Evolutionary conservation across 768 basidiomycete species (phyloP), one percentile per base, ranked within the genome.

Genomic region (Gloeopeniophorella convolvens): DNA sequence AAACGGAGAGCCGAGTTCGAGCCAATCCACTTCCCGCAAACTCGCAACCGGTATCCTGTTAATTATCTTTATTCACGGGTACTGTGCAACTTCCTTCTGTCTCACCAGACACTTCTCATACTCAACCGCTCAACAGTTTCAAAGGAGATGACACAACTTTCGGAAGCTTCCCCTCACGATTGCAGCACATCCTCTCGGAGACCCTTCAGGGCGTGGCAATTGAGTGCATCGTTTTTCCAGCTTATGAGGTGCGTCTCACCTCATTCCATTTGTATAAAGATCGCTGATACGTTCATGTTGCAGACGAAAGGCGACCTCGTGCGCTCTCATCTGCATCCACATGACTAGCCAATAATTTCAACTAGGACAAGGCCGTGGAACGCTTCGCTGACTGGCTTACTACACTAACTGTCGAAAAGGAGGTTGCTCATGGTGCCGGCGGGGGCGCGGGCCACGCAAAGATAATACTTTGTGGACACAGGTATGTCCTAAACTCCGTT

Each of bases 341-440:
- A 42, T 18, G 33, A 10, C 21, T 21, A 16, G 13, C 31, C 23
- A 43, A 54, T 43, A 13, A 18, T 21, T 37, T 43, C 16, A 41
- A 55, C 16, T 11, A 45, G 45, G 47, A 44, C 50, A 50, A 44
- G 62, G 90, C 93, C 12, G 85, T 92, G 3, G 77, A 84, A 26
- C 79, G 80, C 7, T 94, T 96, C 65, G 80, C 89, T 7, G 92
- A 95, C 62, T 96, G 93, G 94, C 77, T 96, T 35, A 86, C 89
- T 1, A 85, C 80, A n/a, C 68, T 89, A 18, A 89, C 86, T 4
- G 85, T 95, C n/a, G 78, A 89, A 63, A 78, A 77, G 54, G 93
- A 95, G 65, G 85, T 84, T 18, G 79, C 82, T 11, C 73, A 80
- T 42, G 87, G 88, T 4, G 63, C 74, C n/a, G 83, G 83, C 5